Evolutionary conservation across 352 stramenopile genomes (phyloP), one percentile per base, ranked within the genome.

Genomic region (Pilasporangium apinafurcum): DNA sequence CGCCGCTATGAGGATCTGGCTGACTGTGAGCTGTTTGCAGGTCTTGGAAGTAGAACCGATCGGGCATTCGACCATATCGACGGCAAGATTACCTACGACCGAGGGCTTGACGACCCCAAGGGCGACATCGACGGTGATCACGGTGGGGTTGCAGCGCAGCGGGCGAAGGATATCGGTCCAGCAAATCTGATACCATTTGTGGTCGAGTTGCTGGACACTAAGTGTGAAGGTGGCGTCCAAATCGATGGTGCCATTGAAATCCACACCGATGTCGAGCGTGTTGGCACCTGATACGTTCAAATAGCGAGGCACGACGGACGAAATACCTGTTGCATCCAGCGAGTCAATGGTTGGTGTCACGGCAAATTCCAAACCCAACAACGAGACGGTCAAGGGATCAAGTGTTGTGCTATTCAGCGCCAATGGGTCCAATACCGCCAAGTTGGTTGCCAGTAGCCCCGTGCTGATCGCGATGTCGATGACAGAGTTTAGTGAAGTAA

Each of bases 301-400:
- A 46, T 63, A 44, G 44, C 69, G 62, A n/a, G 65, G 65, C 20
- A 54, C 33, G 39, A 84, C 43, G 20, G 44, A 71, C 22, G 53
- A 66, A 39, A 84, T 51, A 22, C 71, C 68, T 20, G 44, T 56
- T 12, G 77, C 50, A 22, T 64, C 72, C 33, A 84, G 40, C 36
- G 48, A 50, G 35, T 81, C 55, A 53, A 84, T 66, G 12, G 63
- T 63, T 8, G 71, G 71, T 40, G 68, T 80, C 50, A 75, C 40
- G 22, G 48, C 53, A 44, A 83, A 81, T 47, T 71, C n/a, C n/a
- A n/a, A n/a, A n/a, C n/a, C n/a, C n/a, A n/a, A n/a, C n/a, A n/a
- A n/a, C n/a, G n/a, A n/a, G n/a, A n/a, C n/a, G n/a, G n/a, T n/a
- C n/a, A n/a, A n/a, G n/a, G n/a, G n/a, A n/a, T n/a, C n/a, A n/a